Percentiles rank a stretch among this genome's conserved stretches.
Conservation (phyloP, 2,329 filamentous ascomycete genomes). For the Ascosphaera apis region DNA sequence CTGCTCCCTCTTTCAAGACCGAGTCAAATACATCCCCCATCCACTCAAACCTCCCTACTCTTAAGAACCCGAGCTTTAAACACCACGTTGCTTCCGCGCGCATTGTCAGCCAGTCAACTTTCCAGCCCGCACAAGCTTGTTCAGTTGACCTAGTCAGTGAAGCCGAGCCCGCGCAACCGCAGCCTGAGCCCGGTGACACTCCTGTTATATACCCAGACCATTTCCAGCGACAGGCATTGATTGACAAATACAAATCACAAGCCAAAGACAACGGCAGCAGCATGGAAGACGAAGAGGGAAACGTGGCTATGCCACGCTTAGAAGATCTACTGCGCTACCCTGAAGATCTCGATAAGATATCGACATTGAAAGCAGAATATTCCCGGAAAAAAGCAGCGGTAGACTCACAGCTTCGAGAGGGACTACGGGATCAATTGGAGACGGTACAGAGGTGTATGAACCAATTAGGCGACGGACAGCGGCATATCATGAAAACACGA, state of each 20-base stretch:
- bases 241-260: conserved; percentile 1
- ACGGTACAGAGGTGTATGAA: conserved; percentile 84
- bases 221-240: not conserved
- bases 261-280: conserved; percentile 13
- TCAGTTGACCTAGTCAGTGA: too few relatives aligned
- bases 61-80: too few relatives aligned
- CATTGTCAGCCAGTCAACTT: too few relatives aligned
- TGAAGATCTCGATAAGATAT: conserved; percentile 92
- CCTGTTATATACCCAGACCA: conserved; percentile 6
- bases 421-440: conserved; percentile 77
- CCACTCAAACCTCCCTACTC: too few relatives aligned
- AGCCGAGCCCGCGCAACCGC: too few relatives aligned
- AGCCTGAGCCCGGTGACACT: too few relatives aligned
- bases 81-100: too few relatives aligned
- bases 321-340: conserved; percentile 83
- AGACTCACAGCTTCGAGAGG: conserved; percentile 71
- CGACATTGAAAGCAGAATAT: conserved; percentile 74
- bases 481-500: conserved; percentile 78
- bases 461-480: conserved; percentile 70
- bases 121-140: too few relatives aligned
- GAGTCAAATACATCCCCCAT: too few relatives aligned
- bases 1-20: too few relatives aligned
- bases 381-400: conserved; percentile 79
- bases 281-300: conserved; percentile 31
- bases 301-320: conserved; percentile 46